Conservation (phyloP, 495 filamentous ascomycete genomes). For the Lophium mytilinum region DNA sequence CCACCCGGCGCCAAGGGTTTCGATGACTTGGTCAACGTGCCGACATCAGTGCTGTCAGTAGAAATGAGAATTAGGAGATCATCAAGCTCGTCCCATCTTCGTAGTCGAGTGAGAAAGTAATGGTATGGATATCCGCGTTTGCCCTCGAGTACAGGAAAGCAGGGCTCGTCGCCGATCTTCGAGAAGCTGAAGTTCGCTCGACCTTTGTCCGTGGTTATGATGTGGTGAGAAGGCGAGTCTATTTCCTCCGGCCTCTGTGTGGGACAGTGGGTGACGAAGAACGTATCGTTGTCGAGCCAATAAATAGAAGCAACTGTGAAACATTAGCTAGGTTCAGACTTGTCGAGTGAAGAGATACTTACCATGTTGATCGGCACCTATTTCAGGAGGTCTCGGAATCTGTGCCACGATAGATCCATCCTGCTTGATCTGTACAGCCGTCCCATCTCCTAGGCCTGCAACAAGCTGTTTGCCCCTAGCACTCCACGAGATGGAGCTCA, state of each 20-base stretch:
- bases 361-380: constrained; percentile 64
- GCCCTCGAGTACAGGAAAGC: constrained; percentile 58
- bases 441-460: constrained; percentile 77
- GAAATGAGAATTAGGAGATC: constrained; percentile 76
- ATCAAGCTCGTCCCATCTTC: constrained; percentile 66
- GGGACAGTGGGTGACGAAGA: constrained; percentile 69
- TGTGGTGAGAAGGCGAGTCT: constrained; percentile 60
- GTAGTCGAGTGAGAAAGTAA: constrained; percentile 66
- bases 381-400: constrained; percentile 66
- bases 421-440: constrained; percentile 73
- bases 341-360: constrained; percentile 22
- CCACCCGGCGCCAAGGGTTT: constrained; percentile 49
- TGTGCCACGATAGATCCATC: constrained; percentile 64
- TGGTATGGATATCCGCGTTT: constrained; percentile 47
- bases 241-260: constrained; percentile 30
- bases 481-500: constrained; percentile 88
- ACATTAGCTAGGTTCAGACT: constrained; percentile 15
- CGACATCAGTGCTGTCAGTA: constrained; percentile 69
- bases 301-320: constrained; percentile 68
- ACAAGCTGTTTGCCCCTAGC: constrained; percentile 85
- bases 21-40: constrained; percentile 65
- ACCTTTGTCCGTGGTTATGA: constrained; percentile 57
- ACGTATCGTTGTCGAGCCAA: constrained; percentile 86
- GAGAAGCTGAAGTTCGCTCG: constrained; percentile 55
- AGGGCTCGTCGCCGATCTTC: constrained; percentile 62